phyloP scores from a whole-genome alignment of 1,139 yeast species.

The Saccharomyces pastorianus region DNA sequence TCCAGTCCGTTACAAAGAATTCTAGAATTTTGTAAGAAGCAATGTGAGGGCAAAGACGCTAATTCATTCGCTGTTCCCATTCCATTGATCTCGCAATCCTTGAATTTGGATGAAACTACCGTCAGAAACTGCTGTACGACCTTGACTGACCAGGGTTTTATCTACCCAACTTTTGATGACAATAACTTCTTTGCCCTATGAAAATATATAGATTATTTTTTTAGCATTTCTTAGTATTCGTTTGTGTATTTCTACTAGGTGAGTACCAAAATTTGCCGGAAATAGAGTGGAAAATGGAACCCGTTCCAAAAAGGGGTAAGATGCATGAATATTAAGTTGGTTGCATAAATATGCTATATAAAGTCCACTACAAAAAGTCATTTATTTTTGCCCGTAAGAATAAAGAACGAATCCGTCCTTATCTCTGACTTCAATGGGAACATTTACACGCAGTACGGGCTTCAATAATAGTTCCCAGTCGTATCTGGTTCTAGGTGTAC shows the following conservation, averaged over 20 bases:
- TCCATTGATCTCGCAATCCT: constrained; percentile 48
- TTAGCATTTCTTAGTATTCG: neutral
- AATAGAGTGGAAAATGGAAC: neutral
- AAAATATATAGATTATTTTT: neutral
- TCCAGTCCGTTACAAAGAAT: constrained; percentile 37
- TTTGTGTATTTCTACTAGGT: neutral
- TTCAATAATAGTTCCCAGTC: constrained; percentile 33
- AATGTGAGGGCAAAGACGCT: constrained; percentile 37
- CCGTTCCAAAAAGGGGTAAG: neutral
- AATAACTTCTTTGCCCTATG: constrained; percentile 48
- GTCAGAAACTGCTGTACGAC: constrained; percentile 44
- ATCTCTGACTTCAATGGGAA: constrained; percentile 33
- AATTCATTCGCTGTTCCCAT: constrained; percentile 72
- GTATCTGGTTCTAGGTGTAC: constrained; percentile 32
- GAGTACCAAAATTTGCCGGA: neutral
- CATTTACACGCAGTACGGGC: constrained; percentile 32
- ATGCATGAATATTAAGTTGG: neutral
- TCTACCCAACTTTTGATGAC: constrained; percentile 63
- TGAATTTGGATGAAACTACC: constrained; percentile 43
- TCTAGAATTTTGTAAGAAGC: constrained; percentile 44
- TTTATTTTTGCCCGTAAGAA: constrained; percentile 20
- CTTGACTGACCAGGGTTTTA: constrained; percentile 55
- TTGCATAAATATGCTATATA: neutral
- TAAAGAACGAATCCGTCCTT: constrained; percentile 33
- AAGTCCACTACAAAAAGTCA: neutral